Evolutionary conservation across 2,329 filamentous ascomycete genomes (phyloP), one percentile per base, ranked within the genome.

Genomic region (Chrysoporthe cubensis): DNA sequence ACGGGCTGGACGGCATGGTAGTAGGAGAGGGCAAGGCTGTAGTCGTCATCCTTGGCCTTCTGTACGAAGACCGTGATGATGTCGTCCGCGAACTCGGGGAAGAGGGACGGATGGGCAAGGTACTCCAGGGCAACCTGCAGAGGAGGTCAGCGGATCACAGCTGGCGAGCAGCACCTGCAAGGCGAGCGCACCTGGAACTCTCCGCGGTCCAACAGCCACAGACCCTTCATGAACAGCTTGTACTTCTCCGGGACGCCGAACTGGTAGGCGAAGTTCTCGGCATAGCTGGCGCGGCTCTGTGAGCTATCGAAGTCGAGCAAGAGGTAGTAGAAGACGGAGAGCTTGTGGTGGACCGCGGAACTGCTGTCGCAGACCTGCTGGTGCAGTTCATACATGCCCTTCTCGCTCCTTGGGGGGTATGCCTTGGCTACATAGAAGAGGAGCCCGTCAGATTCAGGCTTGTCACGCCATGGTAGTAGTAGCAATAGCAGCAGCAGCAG

Each of bases 311-410:
- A 87, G 76, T 96, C 92, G 74, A 93, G 90, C 3, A 96, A 85
- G 50, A 96, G 82, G 77, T 96, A 97, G 82, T 92, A 96, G 71
- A 96, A 83, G 60, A 96, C 85, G 21, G 93, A 92, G 72, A 94
- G 88, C 77, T 94, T 94, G 80, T 94, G 90, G 77, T 94, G 91
- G 65, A 87, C 84, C 8, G 90, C 86, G 72, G 90, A 88, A 61
- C 81, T 82, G 65, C 81, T 87, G 37, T 88, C 84, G 76, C 89
- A 86, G 71, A 97, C 89, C 68, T 89, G 87, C 70, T 88, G 82
- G 78, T 94, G 90, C 6, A 96, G 84, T 50, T 87, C 86, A 72
- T 88, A 87, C 42, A 96, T 84, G 54, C 88, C 87, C 69, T 82
- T 83, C 67, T 91, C 89, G 64, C 86, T 87, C 75, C 88, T 89